Base-by-base conservation (phyloP, 345 rosid species). In the Aquilaria yunnanensis region DNA sequence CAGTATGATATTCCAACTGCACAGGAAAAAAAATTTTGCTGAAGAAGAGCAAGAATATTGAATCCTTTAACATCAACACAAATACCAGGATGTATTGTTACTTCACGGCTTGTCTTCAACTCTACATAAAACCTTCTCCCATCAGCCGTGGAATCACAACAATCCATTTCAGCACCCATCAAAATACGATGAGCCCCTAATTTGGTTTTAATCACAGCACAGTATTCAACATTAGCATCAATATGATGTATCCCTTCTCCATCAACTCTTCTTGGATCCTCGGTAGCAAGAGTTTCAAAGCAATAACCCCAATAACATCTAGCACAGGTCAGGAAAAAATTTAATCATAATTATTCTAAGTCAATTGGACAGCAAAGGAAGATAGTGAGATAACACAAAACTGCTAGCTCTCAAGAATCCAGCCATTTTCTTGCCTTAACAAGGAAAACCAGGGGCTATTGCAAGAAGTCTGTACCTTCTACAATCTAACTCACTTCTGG, bases 121-220 rank as follows among this genome's bases (percentile, higher is more conserved):
- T 94, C 99, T 55, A 90, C 82, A 69, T 86, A 94, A 74, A 94
- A 86, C 79, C 85, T 85, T 80, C 70, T 85, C 61, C 99, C 99
- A 54, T 89, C 90, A 46, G 81, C 89, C 57, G 91, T 76, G 75
- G 87, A 80, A 69, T 90, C 97, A 67, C 88, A 88, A 72, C 99
- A 88, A 73, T 90, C 99, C 97, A 90, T 90, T 80, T 94, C 97
- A 69, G 95, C 97, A 59, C 97, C 99, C 96, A 94, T 90, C 60
- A 94, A 62, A 67, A 93, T 83, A 52, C 97, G 92, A 76, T 93
- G 96, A 68, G 98, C 98, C 63, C 98, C 98, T 59, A 93, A 75
- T 76, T 93, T 93, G 54, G 97, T 93, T 82, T 90, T 93, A 48
- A 93, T 71, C 70, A 84, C 86, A 30, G 97, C 72, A 79, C 96